phyloP scores from a whole-genome alignment of 148 eudicot genomes.

The Fagopyrum esculentum region DNA sequence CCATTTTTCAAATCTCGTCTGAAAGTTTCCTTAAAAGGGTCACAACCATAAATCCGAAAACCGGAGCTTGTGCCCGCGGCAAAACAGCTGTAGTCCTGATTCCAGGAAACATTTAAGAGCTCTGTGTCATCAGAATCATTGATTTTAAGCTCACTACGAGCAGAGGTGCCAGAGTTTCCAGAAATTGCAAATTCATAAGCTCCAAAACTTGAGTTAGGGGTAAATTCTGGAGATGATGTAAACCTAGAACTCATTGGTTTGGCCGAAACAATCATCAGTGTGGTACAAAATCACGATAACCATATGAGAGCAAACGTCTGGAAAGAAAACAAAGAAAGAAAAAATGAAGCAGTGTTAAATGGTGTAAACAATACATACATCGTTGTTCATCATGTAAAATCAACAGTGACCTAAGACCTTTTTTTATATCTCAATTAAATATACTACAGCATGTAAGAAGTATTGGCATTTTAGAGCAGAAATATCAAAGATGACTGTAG shows the following conservation, averaged over 20 bases:
- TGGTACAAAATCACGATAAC: conserved; percentile 19
- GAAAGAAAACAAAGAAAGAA: background rate
- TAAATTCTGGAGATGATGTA: conserved; percentile 47
- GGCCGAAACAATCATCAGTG: conserved; percentile 5
- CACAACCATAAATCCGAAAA: conserved; percentile 85
- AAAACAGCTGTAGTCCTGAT: conserved; percentile 93
- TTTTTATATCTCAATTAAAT: background rate
- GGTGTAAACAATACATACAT: background rate
- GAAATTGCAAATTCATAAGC: conserved; percentile 29
- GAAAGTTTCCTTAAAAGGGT: conserved; percentile 87
- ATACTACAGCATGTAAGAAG: background rate
- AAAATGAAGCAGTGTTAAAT: background rate
- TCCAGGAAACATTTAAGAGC: conserved; percentile 75
- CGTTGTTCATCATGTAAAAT: background rate
- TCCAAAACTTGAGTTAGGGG: conserved; percentile 38
- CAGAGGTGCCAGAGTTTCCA: conserved; percentile 33
- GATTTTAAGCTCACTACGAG: conserved; percentile 30
- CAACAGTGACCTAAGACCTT: background rate
- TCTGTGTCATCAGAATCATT: conserved; percentile 55
- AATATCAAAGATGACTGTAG: background rate
- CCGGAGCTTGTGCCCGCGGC: conserved; percentile 87
- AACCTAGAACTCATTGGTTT: conserved; percentile 49
- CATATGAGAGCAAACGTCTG: conserved; percentile 10
- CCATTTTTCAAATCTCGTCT: conserved; percentile 86
- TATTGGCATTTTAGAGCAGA: background rate